A percentile compares a stretch with the other conserved stretches of the same genome.
Evolutionary conservation across 1,284 basidiomycete species (phyloP).

Genomic region (Rhodotorula sp.): DNA sequence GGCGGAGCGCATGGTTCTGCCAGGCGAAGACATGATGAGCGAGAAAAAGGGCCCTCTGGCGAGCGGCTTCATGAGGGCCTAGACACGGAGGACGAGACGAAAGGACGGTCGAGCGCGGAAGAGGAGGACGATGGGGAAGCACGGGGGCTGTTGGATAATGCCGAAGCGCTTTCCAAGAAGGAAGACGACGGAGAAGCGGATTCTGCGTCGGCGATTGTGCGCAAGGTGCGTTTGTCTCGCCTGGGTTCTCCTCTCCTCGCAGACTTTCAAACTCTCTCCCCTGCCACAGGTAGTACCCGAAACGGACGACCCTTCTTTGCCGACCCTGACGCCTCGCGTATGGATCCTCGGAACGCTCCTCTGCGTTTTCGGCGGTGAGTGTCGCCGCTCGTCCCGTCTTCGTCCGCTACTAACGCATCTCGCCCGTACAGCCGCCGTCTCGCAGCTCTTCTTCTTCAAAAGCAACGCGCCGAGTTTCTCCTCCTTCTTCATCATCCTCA

Average conservation of each 20-base stretch:
- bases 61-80: not conserved
- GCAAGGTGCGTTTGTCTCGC: constrained; percentile 8
- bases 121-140: not conserved
- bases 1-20: not conserved
- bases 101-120: not conserved
- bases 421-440: constrained; percentile 15
- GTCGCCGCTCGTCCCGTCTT: constrained; percentile 45
- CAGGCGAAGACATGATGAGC: not conserved
- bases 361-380: constrained; percentile 55
- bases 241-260: not conserved
- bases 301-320: constrained; percentile 55
- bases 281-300: constrained; percentile 52
- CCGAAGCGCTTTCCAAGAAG: not conserved
- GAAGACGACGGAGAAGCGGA: constrained; percentile 5
- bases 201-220: constrained; percentile 17
- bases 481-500: constrained; percentile 57
- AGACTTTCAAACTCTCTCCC: not conserved
- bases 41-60: no score
- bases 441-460: constrained; percentile 51
- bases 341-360: constrained; percentile 56
- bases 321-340: constrained; percentile 55
- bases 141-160: not conserved
- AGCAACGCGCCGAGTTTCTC: constrained; percentile 55
- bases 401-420: constrained; percentile 11
- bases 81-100: not conserved